phyloP scores from a whole-genome alignment of 805 yeast genomes.

The Sugiyamaella smithiae region DNA sequence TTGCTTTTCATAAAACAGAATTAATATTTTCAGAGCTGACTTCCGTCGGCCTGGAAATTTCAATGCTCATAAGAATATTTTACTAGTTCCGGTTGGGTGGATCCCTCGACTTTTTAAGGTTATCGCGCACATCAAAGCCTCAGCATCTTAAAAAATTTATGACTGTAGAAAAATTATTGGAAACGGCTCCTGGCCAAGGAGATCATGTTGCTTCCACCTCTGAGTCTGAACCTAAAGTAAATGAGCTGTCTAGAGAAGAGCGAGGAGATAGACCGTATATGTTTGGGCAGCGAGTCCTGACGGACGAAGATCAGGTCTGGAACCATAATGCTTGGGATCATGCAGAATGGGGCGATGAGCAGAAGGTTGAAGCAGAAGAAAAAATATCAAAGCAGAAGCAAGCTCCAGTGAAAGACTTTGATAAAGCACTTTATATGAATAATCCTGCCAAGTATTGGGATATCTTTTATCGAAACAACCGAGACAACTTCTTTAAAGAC shows the following conservation, averaged over 20 bases:
- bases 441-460: slow-evolving; percentile 97
- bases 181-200: too few species aligned
- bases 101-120: not conserved
- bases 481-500: slow-evolving; percentile 93
- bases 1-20: not conserved
- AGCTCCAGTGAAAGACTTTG: slow-evolving; percentile 83
- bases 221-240: not conserved
- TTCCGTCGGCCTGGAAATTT: not conserved
- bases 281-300: slow-evolving; percentile 82
- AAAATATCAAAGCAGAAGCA: slow-evolving; percentile 73
- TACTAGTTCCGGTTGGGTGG: not conserved
- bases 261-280: slow-evolving; percentile 85
- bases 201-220: not conserved
- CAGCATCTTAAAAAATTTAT: not conserved
- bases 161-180: slow-evolving; percentile 2
- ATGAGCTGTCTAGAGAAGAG: slow-evolving; percentile 34
- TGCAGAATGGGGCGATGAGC: slow-evolving; percentile 96
- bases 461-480: slow-evolving; percentile 83
- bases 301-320: slow-evolving; percentile 74
- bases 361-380: slow-evolving; percentile 67
- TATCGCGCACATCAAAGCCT: not conserved
- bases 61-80: not conserved
- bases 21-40: not conserved
- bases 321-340: slow-evolving; percentile 95
- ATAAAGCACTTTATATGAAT: slow-evolving; percentile 68